Percentiles rank a stretch among this genome's conserved stretches.
These are phyloP conservation scores for Saccharomycopsis schoenii DNA, from an alignment of 805 yeast genomes.

Conservation along the genomic window DNA sequence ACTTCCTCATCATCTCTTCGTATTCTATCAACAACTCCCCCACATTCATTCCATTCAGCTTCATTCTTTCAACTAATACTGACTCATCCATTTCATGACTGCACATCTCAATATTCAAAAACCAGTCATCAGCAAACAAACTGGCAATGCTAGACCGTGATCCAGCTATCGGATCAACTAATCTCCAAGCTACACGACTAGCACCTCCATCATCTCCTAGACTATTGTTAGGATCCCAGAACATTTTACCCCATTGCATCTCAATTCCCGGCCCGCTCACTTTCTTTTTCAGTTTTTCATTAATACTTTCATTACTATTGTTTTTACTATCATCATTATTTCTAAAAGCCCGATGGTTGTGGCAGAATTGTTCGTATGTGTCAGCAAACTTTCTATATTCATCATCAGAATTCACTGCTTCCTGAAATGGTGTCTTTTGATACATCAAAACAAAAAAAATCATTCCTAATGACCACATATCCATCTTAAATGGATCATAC, in stretches of 20 bases:
- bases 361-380: conserved; percentile 33
- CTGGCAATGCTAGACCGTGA: conserved; percentile 46
- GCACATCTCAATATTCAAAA: conserved; percentile 49
- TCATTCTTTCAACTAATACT: conserved; percentile 2
- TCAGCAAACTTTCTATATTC: conserved; percentile 47
- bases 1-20: neutral
- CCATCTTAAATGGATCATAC: conserved; percentile 60
- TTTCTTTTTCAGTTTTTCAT: conserved; percentile 25
- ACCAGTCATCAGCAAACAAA: conserved; percentile 57
- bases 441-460: conserved; percentile 50
- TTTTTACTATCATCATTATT: neutral
- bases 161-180: conserved; percentile 51
- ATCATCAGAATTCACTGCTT: conserved; percentile 36
- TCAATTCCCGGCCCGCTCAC: conserved; percentile 62
- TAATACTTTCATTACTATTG: neutral
- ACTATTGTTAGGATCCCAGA: conserved; percentile 19
- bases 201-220: conserved; percentile 39
- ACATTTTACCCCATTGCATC: conserved; percentile 56
- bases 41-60: neutral
- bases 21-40: neutral
- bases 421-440: conserved; percentile 50
- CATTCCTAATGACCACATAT: conserved; percentile 67
- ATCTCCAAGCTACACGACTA: conserved; percentile 64
- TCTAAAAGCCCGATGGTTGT: conserved; percentile 39
- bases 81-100: conserved; percentile 33